These are phyloP conservation scores for Colletotrichum viniferum DNA, from an alignment of 2,329 filamentous ascomycete genomes.

Conservation along the genomic window DNA sequence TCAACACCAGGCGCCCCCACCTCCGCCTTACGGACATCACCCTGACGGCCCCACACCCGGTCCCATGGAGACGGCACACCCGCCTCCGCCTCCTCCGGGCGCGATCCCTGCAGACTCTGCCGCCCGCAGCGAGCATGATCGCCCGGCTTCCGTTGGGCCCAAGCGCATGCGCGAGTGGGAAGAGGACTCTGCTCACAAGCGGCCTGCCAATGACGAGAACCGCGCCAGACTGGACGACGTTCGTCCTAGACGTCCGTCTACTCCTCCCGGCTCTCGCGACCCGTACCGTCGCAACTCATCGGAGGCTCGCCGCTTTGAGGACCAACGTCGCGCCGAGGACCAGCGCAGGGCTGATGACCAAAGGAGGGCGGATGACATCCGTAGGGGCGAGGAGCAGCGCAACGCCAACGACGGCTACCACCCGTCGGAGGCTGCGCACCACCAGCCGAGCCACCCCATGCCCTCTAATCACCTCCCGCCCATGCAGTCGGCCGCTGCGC, in stretches of 20 bases:
- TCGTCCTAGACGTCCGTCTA: constrained; percentile 77
- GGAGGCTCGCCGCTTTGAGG: constrained; percentile 69
- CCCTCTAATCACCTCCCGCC: constrained; percentile 62
- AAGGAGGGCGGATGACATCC: constrained; percentile 61
- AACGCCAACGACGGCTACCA: constrained; percentile 82
- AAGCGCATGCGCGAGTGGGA: constrained; percentile 96
- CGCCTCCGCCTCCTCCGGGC: constrained; percentile 61
- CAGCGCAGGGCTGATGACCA: constrained; percentile 57
- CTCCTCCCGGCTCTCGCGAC: constrained; percentile 64
- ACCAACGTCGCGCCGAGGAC: constrained; percentile 64
- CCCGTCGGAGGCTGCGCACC: constrained; percentile 90
- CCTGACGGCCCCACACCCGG: constrained; percentile 61
- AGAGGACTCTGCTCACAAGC: constrained; percentile 78
- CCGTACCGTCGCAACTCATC: constrained; percentile 79
- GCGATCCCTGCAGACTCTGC: constrained; percentile 68
- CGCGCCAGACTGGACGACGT: constrained; percentile 86
- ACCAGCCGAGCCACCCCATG: constrained; percentile 69
- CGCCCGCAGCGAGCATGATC: constrained; percentile 65
- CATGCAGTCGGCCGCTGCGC: constrained; percentile 64
- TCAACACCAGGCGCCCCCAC: constrained; percentile 66
- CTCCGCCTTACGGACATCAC: constrained; percentile 69
- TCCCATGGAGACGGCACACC: constrained; percentile 60
- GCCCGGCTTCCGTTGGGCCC: constrained; percentile 78
- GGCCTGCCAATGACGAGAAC: constrained; percentile 86
- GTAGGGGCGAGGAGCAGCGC: constrained; percentile 65